Evolutionary conservation across 371 early-diverging fungal species (phyloP).

Genomic region (Circinella umbellata): DNA sequence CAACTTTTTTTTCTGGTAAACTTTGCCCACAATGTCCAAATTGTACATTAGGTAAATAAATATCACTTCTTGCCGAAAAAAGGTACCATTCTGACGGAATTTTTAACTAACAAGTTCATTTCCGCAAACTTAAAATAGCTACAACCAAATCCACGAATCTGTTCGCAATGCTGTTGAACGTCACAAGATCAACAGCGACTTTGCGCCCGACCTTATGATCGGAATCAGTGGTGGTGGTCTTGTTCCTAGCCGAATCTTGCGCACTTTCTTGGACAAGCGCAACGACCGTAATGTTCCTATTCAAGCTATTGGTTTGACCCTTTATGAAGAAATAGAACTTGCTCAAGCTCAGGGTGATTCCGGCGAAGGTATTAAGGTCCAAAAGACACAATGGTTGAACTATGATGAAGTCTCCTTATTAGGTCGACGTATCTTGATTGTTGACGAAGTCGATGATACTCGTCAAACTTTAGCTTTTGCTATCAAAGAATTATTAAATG

Average conservation of each 20-base stretch:
- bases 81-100: neutral
- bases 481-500: conserved; percentile 71
- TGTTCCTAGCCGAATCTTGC: conserved; percentile 74
- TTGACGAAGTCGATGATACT: conserved; percentile 83
- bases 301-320: conserved; percentile 77
- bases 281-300: conserved; percentile 77
- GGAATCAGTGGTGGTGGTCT: conserved; percentile 72
- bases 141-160: conserved; percentile 75
- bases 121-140: conserved; percentile 35
- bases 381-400: conserved; percentile 85
- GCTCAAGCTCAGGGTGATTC: conserved; percentile 43
- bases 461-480: conserved; percentile 77
- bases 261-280: conserved; percentile 76
- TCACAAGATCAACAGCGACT: conserved; percentile 61
- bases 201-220: conserved; percentile 70
- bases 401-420: conserved; percentile 62
- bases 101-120: neutral
- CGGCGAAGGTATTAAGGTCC: conserved; percentile 52
- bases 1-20: conserved; percentile 21
- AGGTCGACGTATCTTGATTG: conserved; percentile 75
- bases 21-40: conserved; percentile 38
- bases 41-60: conserved; percentile 42
- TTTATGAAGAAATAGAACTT: conserved; percentile 76
- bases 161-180: conserved; percentile 64
- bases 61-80: too few species aligned